Evolutionary conservation across 305 asterid genomes (phyloP), one percentile per base, ranked within the genome.

Genomic region (Lippia alba): DNA sequence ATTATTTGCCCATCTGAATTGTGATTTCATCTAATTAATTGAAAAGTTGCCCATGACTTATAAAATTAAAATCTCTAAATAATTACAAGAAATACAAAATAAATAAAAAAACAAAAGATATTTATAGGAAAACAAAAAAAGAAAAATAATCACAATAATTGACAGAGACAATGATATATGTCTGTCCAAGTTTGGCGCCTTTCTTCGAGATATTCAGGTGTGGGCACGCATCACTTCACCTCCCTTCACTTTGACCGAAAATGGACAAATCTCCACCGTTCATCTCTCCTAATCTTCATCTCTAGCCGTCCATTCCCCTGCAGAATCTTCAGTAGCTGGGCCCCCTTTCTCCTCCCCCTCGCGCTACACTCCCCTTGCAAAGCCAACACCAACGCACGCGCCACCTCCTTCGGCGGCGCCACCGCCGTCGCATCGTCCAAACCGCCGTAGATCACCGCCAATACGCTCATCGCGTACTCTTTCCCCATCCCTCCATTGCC

Each of bases 351-450:
- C 67, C 87, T 81, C 64, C 83, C 96, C 32, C 96, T 76, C 2
- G 82, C 91, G 16, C 90, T 88, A 58, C 96, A 91, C 12, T 84
- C 82, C 34, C 96, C 91, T 18, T 85, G 91, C 88, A 91, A 60
- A 0, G 97, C 93, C 79, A 91, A 51, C 88, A 54, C 71, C 24
- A 91, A 93, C 6, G 97, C 94, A 85, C 97, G 97, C 82, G 93
- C 97, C 86, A 90, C 93, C 91, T 83, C 96, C 45, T 86, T 89
- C 17, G 96, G 74, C 17, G 96, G 96, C 33, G 96, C 97, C 79
- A 79, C 84, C 56, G 72, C 67, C 3, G 9, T 61, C 0, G 78
- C 82, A 0, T 81, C 90, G 10, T 70, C 71, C 1, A 74, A 34
- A 0, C 89, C 87, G 1, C 90, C 85, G 77, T 84, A 90, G 6